phyloP scores from a whole-genome alignment of 495 filamentous ascomycete genomes.

The Apodospora peruviana region DNA sequence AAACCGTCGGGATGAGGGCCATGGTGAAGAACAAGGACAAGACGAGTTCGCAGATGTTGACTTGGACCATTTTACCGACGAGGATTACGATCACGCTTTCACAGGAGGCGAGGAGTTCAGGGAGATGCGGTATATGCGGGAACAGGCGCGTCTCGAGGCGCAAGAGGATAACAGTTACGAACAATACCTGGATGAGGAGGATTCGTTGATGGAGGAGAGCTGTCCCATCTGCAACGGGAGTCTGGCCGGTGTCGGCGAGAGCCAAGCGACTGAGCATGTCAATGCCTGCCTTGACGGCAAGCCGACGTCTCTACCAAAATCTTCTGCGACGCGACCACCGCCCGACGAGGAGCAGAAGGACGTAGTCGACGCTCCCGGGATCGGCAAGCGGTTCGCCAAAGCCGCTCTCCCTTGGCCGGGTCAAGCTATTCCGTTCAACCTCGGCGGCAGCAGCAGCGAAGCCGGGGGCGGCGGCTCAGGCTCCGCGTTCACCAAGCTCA shows the following conservation, averaged over 20 bases:
- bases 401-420: constrained; percentile 68
- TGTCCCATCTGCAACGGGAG: constrained; percentile 75
- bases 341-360: not conserved
- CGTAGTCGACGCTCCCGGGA: constrained; percentile 24
- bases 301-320: constrained; percentile 41
- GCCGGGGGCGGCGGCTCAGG: constrained; percentile 16
- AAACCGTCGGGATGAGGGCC: too few species aligned
- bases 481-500: constrained; percentile 86
- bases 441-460: constrained; percentile 29
- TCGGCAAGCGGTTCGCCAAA: constrained; percentile 54
- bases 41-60: constrained; percentile 23
- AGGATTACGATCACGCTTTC: too few species aligned
- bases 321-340: constrained; percentile 10
- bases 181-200: not conserved
- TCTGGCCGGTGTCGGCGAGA: constrained; percentile 53
- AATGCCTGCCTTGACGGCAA: constrained; percentile 90
- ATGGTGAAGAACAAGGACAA: constrained; percentile 33
- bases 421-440: constrained; percentile 66
- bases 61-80: constrained; percentile 42
- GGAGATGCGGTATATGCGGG: constrained; percentile 57
- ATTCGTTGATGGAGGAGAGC: constrained; percentile 27
- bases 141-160: constrained; percentile 54
- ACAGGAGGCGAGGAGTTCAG: constrained; percentile 62
- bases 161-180: constrained; percentile 38
- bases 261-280: constrained; percentile 67